Percentiles rank a stretch among this genome's conserved stretches.
Conservation (phyloP, 2,329 filamentous ascomycete species). For the Paecilomyces formosus region DNA sequence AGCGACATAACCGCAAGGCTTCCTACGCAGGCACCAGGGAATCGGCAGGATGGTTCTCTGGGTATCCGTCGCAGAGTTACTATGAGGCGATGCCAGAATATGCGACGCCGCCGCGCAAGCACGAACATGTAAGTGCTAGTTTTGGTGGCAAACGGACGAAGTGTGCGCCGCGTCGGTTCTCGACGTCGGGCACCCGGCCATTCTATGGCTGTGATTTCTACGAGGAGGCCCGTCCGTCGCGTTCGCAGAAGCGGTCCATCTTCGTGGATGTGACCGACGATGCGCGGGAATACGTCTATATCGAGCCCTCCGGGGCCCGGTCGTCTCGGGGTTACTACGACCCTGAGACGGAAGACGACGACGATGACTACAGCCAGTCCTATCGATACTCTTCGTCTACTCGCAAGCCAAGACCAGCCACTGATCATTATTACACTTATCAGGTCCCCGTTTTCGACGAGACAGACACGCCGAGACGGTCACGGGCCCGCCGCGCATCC, state of each 20-base stretch:
- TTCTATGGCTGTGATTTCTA: slow-evolving; percentile 18
- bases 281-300: slow-evolving; percentile 41
- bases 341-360: slow-evolving; percentile 12
- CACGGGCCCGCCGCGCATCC: slow-evolving; percentile 48
- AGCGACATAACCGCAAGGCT: slow-evolving; percentile 50
- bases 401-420: slow-evolving; percentile 35
- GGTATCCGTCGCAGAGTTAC: slow-evolving; percentile 38
- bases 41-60: slow-evolving; percentile 35
- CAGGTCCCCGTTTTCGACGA: slow-evolving; percentile 53
- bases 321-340: slow-evolving; percentile 14
- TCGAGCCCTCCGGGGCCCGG: slow-evolving; percentile 37
- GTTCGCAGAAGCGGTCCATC: slow-evolving; percentile 46
- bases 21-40: slow-evolving; percentile 45
- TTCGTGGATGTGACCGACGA: slow-evolving; percentile 51
- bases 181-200: slow-evolving; percentile 35
- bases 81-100: slow-evolving; percentile 42
- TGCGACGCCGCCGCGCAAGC: slow-evolving; percentile 46
- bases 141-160: slow-evolving; percentile 28
- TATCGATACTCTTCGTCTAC: slow-evolving; percentile 25
- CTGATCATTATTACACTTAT: slow-evolving; percentile 47
- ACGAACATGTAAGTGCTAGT: slow-evolving; percentile 62
- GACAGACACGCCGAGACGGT: slow-evolving; percentile 38
- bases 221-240: slow-evolving; percentile 27
- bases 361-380: slow-evolving; percentile 13
- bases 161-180: slow-evolving; percentile 34